These are phyloP conservation scores for Aureobasidium sp. DNA, from an alignment of 2,329 filamentous ascomycete species.

Conservation along the genomic window DNA sequence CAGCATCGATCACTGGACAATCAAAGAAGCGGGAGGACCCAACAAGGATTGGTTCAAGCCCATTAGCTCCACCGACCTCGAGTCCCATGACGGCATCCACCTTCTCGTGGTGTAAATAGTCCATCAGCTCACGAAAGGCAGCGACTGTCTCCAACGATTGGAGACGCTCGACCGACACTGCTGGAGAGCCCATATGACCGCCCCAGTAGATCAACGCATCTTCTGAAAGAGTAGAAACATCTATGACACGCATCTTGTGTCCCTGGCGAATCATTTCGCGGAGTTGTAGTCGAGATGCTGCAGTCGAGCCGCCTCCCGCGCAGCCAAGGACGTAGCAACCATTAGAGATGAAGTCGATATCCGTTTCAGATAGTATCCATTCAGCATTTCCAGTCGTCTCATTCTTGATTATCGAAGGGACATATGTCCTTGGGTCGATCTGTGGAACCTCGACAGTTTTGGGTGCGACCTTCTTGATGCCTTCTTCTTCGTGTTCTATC, in stretches of 20 bases:
- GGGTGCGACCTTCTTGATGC: not conserved
- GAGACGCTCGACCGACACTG: constrained; percentile 52
- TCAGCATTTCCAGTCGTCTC: constrained; percentile 37
- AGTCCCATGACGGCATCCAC: constrained; percentile 52
- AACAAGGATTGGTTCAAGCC: constrained; percentile 49
- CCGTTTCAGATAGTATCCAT: constrained; percentile 51
- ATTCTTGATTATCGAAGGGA: constrained; percentile 30
- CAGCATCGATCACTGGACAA: constrained; percentile 34
- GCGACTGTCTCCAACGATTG: constrained; percentile 43
- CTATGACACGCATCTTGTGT: constrained; percentile 43
- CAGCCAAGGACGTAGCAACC: constrained; percentile 55
- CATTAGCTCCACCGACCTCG: constrained; percentile 59
- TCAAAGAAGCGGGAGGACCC: constrained; percentile 45
- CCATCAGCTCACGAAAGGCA: constrained; percentile 38
- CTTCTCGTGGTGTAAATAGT: constrained; percentile 34
- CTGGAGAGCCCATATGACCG: constrained; percentile 51
- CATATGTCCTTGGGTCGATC: constrained; percentile 31
- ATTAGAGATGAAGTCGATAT: constrained; percentile 47
- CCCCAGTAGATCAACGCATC: constrained; percentile 47
- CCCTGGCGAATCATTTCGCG: constrained; percentile 43
- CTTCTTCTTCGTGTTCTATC: constrained; percentile 14
- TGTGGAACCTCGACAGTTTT: not conserved
- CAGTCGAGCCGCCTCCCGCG: constrained; percentile 51
- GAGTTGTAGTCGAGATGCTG: constrained; percentile 43
- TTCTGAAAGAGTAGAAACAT: constrained; percentile 41